These are phyloP conservation scores for Lichtheimia ramosa DNA, from an alignment of 371 early-diverging fungal species.

Conservation along the genomic window DNA sequence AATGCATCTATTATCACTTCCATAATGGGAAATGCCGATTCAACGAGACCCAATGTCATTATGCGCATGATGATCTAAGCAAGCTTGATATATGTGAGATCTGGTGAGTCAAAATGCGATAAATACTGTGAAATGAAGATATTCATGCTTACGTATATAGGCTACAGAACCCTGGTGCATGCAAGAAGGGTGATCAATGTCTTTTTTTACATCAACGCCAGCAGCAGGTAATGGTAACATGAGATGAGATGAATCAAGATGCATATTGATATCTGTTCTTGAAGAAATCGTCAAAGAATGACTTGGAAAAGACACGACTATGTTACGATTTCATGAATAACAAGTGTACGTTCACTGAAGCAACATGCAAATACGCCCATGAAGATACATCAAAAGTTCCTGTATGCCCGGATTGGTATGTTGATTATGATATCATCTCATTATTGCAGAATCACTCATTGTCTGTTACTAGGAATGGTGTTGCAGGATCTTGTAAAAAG, in stretches of 20 bases:
- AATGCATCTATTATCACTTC: not conserved
- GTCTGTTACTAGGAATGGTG: too few species aligned
- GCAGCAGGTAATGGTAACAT: too few species aligned
- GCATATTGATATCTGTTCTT: too few species aligned
- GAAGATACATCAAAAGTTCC: not conserved
- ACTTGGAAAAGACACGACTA: not conserved
- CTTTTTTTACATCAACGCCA: too few species aligned
- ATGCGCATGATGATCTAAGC: conserved; percentile 1
- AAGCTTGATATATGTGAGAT: not conserved
- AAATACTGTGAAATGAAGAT: too few species aligned
- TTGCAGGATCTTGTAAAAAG: too few species aligned
- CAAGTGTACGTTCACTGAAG: not conserved
- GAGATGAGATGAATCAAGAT: too few species aligned
- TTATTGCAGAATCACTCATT: too few species aligned
- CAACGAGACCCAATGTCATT: not conserved
- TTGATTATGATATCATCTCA: not conserved
- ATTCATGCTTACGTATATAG: too few species aligned
- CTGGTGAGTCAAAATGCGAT: not conserved
- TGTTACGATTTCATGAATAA: not conserved
- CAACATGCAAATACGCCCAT: not conserved
- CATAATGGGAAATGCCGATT: not conserved
- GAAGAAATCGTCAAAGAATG: not conserved
- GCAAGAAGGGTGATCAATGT: too few species aligned
- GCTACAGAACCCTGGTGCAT: too few species aligned
- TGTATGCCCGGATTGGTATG: not conserved